A percentile compares a stretch with the other conserved stretches of the same genome.
phyloP scores from a whole-genome alignment of 192 early-diverging fungal species.

The Podila epicladia region DNA sequence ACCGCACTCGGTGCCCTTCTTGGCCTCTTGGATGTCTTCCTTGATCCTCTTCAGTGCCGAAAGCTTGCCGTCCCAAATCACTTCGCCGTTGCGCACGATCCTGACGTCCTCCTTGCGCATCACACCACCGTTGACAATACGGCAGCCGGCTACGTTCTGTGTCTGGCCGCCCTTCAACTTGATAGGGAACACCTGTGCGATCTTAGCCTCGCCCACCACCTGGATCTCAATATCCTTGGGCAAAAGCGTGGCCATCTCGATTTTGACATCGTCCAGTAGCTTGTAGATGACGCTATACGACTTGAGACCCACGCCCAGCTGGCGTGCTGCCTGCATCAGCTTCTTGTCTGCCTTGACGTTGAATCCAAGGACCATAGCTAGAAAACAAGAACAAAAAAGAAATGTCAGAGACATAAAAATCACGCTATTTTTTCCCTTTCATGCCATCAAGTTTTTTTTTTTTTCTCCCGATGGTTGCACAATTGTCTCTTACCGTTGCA shows the following conservation, averaged over 20 bases:
- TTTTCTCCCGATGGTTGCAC: background rate
- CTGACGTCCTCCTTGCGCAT: slow-evolving; percentile 66
- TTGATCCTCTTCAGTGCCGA: slow-evolving; percentile 89
- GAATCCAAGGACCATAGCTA: slow-evolving; percentile 84
- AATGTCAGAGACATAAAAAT: background rate
- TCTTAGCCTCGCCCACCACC: slow-evolving; percentile 88
- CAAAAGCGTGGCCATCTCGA: slow-evolving; percentile 74
- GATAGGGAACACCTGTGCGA: slow-evolving; percentile 87
- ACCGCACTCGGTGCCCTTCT: slow-evolving; percentile 97
- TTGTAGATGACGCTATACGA: slow-evolving; percentile 91
- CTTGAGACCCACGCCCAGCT: slow-evolving; percentile 71
- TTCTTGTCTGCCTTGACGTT: slow-evolving; percentile 88
- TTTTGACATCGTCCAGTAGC: slow-evolving; percentile 91
- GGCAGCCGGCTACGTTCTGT: slow-evolving; percentile 86
- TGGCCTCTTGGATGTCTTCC: slow-evolving; percentile 87
- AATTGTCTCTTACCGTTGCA: slow-evolving; percentile 39
- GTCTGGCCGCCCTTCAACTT: slow-evolving; percentile 77
- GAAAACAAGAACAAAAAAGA: background rate
- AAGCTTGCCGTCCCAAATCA: slow-evolving; percentile 79
- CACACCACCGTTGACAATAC: slow-evolving; percentile 81
- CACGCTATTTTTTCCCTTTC: background rate
- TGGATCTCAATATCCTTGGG: slow-evolving; percentile 82
- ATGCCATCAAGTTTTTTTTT: background rate
- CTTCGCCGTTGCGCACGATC: slow-evolving; percentile 72
- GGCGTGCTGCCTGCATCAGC: slow-evolving; percentile 66